phyloP scores from a whole-genome alignment of 805 yeast genomes.

The Wickerhamiella domercqiae region DNA sequence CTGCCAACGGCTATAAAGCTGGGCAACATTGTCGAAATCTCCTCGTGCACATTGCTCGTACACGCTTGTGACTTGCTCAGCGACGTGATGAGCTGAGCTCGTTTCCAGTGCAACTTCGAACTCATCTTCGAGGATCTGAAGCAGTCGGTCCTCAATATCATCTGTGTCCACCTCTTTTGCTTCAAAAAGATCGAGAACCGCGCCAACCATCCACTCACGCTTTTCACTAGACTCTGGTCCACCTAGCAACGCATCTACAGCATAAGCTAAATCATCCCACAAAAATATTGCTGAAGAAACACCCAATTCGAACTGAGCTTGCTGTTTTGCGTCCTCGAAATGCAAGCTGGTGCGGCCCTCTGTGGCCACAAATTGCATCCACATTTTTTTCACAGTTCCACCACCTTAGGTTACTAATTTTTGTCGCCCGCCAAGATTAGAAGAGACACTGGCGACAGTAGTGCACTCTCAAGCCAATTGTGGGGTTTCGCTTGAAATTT shows the following conservation, averaged over 20 bases:
- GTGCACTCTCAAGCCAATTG: too few relatives aligned
- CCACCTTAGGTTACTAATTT: too few relatives aligned
- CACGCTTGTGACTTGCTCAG: conserved; percentile 44
- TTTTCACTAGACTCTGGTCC: conserved; percentile 83
- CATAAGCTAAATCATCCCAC: conserved; percentile 80
- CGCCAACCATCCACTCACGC: conserved; percentile 86
- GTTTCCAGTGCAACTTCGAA: conserved; percentile 82
- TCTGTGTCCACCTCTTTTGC: conserved; percentile 54
- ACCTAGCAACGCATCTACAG: conserved; percentile 91
- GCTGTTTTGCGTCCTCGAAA: conserved; percentile 41
- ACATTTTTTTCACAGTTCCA: too few relatives aligned
- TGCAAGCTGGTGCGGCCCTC: conserved; percentile 10
- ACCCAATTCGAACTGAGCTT: conserved; percentile 81
- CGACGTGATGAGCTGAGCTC: conserved; percentile 67
- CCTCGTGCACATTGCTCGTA: conserved; percentile 48
- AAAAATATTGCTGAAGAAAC: conserved; percentile 78
- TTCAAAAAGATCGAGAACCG: conserved; percentile 63
- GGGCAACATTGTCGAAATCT: conserved; percentile 42
- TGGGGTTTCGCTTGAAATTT: too few relatives aligned
- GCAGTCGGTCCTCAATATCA: conserved; percentile 67
- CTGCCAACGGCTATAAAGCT: conserved; percentile 40
- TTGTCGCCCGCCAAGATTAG: too few relatives aligned
- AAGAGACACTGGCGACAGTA: too few relatives aligned
- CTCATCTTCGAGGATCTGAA: conserved; percentile 89
- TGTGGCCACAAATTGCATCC: conserved; percentile 5